Percentiles rank a stretch among this genome's conserved stretches.
Conservation (phyloP, 2,329 filamentous ascomycete genomes). For the Chalara sp. region DNA sequence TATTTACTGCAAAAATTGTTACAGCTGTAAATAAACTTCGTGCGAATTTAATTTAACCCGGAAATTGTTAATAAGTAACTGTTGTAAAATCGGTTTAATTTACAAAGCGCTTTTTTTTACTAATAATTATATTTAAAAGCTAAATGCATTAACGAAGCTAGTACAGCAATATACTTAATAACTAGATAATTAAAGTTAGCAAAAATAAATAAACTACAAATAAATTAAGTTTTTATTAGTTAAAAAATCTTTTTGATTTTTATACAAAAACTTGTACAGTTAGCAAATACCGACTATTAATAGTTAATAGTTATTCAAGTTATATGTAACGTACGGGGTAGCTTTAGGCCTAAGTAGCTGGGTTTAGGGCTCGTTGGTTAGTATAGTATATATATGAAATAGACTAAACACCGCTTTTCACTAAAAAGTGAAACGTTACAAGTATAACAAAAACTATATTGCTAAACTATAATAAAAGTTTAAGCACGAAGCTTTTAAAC, state of each 20-base stretch:
- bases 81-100: slow-evolving; percentile 19
- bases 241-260: background rate
- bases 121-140: slow-evolving; percentile 21
- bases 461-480: no score
- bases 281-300: background rate
- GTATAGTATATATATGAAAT: no score
- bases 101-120: slow-evolving; percentile 14
- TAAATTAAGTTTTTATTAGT: background rate
- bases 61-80: slow-evolving; percentile 23
- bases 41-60: slow-evolving; percentile 12
- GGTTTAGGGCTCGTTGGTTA: no score
- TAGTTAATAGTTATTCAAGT: background rate
- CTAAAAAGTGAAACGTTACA: no score
- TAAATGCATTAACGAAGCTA: slow-evolving; percentile 2
- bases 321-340: no score
- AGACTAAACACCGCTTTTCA: no score
- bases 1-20: slow-evolving; percentile 13
- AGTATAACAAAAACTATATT: no score
- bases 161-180: slow-evolving; percentile 8
- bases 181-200: slow-evolving; percentile 20
- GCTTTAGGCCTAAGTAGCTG: no score
- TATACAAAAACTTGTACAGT: background rate
- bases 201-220: slow-evolving; percentile 25
- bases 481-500: no score
- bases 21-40: slow-evolving; percentile 11